Conservation (phyloP, 257 asterid genomes). For the Salvia splendens region DNA sequence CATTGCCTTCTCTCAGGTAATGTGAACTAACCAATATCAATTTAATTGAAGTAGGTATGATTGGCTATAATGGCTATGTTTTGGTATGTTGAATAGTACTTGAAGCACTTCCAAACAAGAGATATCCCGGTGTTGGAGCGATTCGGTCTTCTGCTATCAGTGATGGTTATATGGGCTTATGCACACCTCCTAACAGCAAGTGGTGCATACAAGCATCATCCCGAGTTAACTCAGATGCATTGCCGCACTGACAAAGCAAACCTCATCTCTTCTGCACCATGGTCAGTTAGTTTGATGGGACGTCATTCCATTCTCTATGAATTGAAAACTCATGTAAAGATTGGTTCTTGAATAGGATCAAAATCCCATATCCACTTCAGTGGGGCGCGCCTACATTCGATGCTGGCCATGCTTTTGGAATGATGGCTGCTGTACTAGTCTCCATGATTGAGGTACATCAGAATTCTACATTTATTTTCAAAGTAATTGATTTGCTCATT, state of each 20-base stretch:
- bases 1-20: conserved; percentile 87
- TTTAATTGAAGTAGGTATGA: neutral
- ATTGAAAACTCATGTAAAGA: neutral
- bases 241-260: conserved; percentile 85
- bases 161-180: conserved; percentile 88
- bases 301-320: neutral
- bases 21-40: neutral
- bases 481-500: neutral
- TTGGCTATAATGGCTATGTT: neutral
- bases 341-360: conserved; percentile 54
- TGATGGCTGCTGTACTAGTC: conserved; percentile 95
- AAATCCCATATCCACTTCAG: conserved; percentile 92
- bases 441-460: conserved; percentile 80
- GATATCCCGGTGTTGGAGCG: conserved; percentile 76
- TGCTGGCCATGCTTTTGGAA: conserved; percentile 99
- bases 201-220: conserved; percentile 87
- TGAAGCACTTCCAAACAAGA: conserved; percentile 77
- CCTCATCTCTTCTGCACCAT: conserved; percentile 86
- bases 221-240: conserved; percentile 65
- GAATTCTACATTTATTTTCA: neutral
- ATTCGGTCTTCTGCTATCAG: conserved; percentile 72
- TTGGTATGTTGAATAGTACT: conserved; percentile 51
- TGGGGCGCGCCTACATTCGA: conserved; percentile 99
- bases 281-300: conserved; percentile 44
- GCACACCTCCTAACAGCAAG: conserved; percentile 96